Conservation (phyloP, 306 rosid species). For the Cucumis sativus region Cucumber_9930_V3 NC_026656.2:3947001-3947500, state of each 20-base stretch:
- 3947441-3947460: slow-evolving; percentile 65
- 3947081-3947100: neutral
- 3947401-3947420: slow-evolving; percentile 56
- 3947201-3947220: slow-evolving; percentile 77
- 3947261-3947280: slow-evolving; percentile 87
- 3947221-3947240: slow-evolving; percentile 87
- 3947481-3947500: slow-evolving; percentile 78
- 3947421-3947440: slow-evolving; percentile 67
- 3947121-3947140: slow-evolving; percentile 9
- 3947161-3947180: slow-evolving; percentile 14
- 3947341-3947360: slow-evolving; percentile 74
- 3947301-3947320: slow-evolving; percentile 78
- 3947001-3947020: neutral
- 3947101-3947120: neutral
- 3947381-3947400: slow-evolving; percentile 68
- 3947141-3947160: neutral
- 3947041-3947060: neutral
- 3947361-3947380: slow-evolving; percentile 67
- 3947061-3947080: neutral
- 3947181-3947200: slow-evolving; percentile 81
- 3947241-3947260: slow-evolving; percentile 91
- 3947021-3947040: neutral
- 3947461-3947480: slow-evolving; percentile 60
- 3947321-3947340: slow-evolving; percentile 67
- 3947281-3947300: slow-evolving; percentile 84